Percentiles rank a stretch among this genome's conserved stretches.
phyloP scores from a whole-genome alignment of 2,329 filamentous ascomycete genomes.

The Claviceps maximensis region DNA sequence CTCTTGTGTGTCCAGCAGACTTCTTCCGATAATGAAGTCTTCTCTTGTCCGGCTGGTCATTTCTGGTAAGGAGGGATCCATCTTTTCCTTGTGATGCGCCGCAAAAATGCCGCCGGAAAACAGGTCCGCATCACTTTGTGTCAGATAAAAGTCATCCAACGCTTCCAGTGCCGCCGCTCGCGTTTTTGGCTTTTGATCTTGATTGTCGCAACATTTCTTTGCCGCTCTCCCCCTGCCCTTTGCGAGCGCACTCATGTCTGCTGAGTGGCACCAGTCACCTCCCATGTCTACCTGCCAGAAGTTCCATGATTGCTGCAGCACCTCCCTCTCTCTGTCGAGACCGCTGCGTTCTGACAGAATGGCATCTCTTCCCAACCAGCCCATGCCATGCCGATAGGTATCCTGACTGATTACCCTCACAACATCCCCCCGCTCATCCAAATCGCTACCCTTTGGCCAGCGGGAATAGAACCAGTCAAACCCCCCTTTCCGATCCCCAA shows the following conservation, averaged over 20 bases:
- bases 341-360: constrained; percentile 21
- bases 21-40: constrained; percentile 36
- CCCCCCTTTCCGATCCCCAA: constrained; percentile 79
- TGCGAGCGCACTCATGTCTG: constrained; percentile 27
- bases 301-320: constrained; percentile 50
- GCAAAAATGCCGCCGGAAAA: constrained; percentile 37
- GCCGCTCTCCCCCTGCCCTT: constrained; percentile 5
- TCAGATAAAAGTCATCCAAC: constrained; percentile 41
- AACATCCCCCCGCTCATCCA: constrained; percentile 52
- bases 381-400: constrained; percentile 70
- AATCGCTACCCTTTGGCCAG: constrained; percentile 59
- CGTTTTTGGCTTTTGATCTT: constrained; percentile 3
- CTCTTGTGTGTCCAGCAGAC: constrained; percentile 33
- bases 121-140: constrained; percentile 54
- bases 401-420: constrained; percentile 69
- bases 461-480: constrained; percentile 79
- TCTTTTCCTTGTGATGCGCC: constrained; percentile 27
- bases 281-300: constrained; percentile 54
- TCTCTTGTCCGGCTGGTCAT: constrained; percentile 33
- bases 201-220: constrained; percentile 6
- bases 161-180: constrained; percentile 28
- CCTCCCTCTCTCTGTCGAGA: constrained; percentile 43
- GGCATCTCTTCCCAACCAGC: constrained; percentile 54
- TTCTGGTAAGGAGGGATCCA: constrained; percentile 52
- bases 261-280: constrained; percentile 38